Percentiles rank a stretch among this genome's conserved stretches.
Evolutionary conservation across 768 basidiomycete species (phyloP).

Genomic region (Podaxis sp.): DNA sequence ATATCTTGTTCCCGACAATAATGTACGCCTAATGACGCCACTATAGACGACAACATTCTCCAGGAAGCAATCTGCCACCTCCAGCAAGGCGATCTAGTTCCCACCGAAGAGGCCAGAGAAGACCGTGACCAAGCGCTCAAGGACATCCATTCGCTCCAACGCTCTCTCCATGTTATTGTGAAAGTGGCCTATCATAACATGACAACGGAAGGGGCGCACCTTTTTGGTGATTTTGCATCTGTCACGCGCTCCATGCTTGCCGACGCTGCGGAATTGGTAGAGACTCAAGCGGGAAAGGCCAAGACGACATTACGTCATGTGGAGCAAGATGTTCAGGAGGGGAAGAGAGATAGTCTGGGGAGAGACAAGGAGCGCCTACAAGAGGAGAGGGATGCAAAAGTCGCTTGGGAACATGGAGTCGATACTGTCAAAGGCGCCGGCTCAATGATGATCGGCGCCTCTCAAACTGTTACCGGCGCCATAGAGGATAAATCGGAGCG

Average conservation of each 20-base stretch:
- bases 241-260: constrained; percentile 61
- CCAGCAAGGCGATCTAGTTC: constrained; percentile 44
- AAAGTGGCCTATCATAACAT: constrained; percentile 50
- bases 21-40: neutral
- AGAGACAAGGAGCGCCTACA: constrained; percentile 46
- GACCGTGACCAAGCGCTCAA: constrained; percentile 41
- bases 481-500: constrained; percentile 41
- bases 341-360: constrained; percentile 55
- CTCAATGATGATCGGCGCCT: constrained; percentile 48
- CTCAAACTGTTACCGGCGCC: constrained; percentile 37
- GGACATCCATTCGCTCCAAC: constrained; percentile 48
- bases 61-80: constrained; percentile 69
- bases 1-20: neutral
- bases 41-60: constrained; percentile 55
- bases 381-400: constrained; percentile 44
- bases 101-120: constrained; percentile 29
- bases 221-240: constrained; percentile 61
- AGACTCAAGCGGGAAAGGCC: constrained; percentile 43
- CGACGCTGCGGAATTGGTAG: constrained; percentile 58
- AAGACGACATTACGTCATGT: constrained; percentile 50
- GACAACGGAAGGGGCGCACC: constrained; percentile 45
- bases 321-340: constrained; percentile 56
- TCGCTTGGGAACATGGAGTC: constrained; percentile 63
- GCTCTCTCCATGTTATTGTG: constrained; percentile 46
- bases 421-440: constrained; percentile 59